phyloP scores from a whole-genome alignment of 1,284 basidiomycete species.

The Agaricales sp. region DNA sequence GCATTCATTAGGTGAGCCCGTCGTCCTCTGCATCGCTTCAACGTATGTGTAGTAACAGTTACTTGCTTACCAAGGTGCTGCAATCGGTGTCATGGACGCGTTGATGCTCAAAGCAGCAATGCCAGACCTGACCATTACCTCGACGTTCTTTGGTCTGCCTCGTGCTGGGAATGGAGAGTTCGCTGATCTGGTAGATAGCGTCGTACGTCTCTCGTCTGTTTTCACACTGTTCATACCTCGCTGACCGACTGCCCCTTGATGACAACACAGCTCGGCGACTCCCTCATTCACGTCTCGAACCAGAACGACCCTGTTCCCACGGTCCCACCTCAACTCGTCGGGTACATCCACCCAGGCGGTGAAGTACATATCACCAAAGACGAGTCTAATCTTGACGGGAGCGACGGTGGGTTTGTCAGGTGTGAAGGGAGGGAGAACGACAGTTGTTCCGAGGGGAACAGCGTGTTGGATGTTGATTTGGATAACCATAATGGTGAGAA shows the following conservation, averaged over 20 bases:
- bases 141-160: slow-evolving; percentile 33
- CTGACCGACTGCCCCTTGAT: not conserved
- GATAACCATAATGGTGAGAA: slow-evolving; percentile 17
- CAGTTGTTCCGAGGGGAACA: slow-evolving; percentile 15
- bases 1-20: slow-evolving; percentile 23
- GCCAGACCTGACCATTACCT: slow-evolving; percentile 24
- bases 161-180: slow-evolving; percentile 32
- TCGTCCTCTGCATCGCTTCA: not conserved
- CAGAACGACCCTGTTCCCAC: slow-evolving; percentile 28
- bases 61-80: slow-evolving; percentile 24
- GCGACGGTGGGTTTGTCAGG: slow-evolving; percentile 12
- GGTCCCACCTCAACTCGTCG: slow-evolving; percentile 23
- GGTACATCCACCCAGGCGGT: slow-evolving; percentile 21
- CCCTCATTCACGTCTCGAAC: slow-evolving; percentile 21
- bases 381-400: slow-evolving; percentile 15
- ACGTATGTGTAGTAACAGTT: slow-evolving; percentile 11
- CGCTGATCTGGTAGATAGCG: slow-evolving; percentile 32
- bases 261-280: slow-evolving; percentile 16
- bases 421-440: slow-evolving; percentile 22
- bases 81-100: slow-evolving; percentile 33
- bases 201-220: slow-evolving; percentile 12
- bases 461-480: slow-evolving; percentile 11
- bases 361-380: slow-evolving; percentile 25
- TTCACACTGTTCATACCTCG: not conserved
- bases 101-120: slow-evolving; percentile 27